Evolutionary conservation across 2,329 filamentous ascomycete genomes (phyloP), one percentile per base, ranked within the genome.

Genomic region (Domatiomyces catenatus): DNA sequence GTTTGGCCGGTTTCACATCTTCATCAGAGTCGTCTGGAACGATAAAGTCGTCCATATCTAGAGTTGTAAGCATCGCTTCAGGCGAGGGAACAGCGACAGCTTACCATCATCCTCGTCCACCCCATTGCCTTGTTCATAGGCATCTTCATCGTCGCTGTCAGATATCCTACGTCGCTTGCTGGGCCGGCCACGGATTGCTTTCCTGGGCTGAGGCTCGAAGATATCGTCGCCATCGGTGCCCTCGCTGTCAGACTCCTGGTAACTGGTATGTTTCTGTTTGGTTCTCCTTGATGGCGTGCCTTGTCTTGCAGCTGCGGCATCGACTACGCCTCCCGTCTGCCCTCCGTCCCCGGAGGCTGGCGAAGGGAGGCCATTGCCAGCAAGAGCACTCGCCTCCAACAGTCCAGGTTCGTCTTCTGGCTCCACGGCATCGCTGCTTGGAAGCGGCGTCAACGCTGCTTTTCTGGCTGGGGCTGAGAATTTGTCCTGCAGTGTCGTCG

Each of bases 21-120:
- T 80, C 84, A 46, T 94, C 88, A 0, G 86, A 90, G 43, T 93
- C 86, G 60, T 95, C 89, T 0, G 84, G 80, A 3, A 84, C 88
- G 20, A 96, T 74, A 61, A 96, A 96, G 64, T 94, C 85, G 54
- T 83, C 86, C 70, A 93, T 79, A 49, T 92, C 86, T 68, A 75
- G 71, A 50, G 42, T 4, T 5, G 8, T 1, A 8, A 22, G 50
- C 17, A 10, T 46, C 12, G 12, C n/a, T 19, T 8, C 42, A 10
- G 12, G 12, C 1, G 28, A 44, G 6, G n/a, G 44, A 2, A 17
- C 39, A 15, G n/a, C 22, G 10, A 12, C 6, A 15, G 45, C 52
- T 77, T 74, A 53, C 75, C 75, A 44, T 73, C 75, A 12, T 77
- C 77, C 36, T 75, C 76, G 1, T 72, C 72, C n/a, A 60, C 67